Conservation (phyloP, 2,329 filamentous ascomycete species). For the Sclerotinia subarctica region DNA sequence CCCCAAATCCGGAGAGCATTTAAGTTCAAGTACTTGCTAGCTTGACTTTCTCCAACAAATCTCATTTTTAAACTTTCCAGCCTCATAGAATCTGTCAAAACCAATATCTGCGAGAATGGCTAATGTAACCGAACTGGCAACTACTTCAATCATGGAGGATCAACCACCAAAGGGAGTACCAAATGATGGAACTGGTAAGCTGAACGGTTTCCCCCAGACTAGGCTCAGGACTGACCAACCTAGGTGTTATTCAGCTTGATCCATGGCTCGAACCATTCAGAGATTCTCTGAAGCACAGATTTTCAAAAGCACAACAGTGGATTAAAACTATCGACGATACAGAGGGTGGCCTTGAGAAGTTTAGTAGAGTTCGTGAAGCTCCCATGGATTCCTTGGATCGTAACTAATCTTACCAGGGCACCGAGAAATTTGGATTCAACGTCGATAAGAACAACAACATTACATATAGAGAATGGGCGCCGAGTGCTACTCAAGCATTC, state of each 20-base stretch:
- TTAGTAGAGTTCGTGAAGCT: constrained; percentile 64
- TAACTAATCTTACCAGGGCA: constrained; percentile 56
- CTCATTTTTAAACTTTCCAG: not conserved
- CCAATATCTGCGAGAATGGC: constrained; percentile 32
- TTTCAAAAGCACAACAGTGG: constrained; percentile 78
- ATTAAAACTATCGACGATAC: constrained; percentile 76
- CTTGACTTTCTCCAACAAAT: constrained; percentile 6
- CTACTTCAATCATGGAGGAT: constrained; percentile 33
- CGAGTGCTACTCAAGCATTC: constrained; percentile 79
- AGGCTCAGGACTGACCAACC: constrained; percentile 25
- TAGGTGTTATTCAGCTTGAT: constrained; percentile 84
- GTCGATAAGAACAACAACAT: constrained; percentile 80
- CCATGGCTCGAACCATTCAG: constrained; percentile 86
- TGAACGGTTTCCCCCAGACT: not conserved
- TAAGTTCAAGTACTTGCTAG: not conserved
- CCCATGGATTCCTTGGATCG: not conserved
- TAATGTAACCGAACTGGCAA: constrained; percentile 32
- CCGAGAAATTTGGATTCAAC: constrained; percentile 82
- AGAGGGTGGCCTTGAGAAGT: constrained; percentile 89
- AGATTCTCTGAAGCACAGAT: constrained; percentile 72
- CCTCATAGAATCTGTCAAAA: constrained; percentile 3
- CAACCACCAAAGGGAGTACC: constrained; percentile 52
- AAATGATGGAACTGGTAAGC: constrained; percentile 69
- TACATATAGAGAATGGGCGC: constrained; percentile 92
- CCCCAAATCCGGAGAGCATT: constrained; percentile 8